Base-by-base conservation (phyloP, 768 basidiomycete species). In the Scleroderma bovista region DNA sequence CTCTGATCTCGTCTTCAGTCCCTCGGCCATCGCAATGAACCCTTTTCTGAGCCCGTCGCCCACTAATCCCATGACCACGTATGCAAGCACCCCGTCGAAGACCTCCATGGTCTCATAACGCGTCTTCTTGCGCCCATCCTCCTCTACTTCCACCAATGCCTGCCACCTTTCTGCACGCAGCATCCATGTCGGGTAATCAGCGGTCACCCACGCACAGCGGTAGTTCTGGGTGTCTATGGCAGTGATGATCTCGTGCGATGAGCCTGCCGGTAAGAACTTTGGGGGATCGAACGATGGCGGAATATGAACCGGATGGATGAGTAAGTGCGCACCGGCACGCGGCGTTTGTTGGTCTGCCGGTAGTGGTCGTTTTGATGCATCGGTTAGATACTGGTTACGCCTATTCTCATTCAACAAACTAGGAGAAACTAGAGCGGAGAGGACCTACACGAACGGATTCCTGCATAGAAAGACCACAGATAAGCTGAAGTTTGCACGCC, bases 361-460 rank as follows among this genome's bases (percentile, higher is more conserved):
- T 10, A 79, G 67, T 0, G 72, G 71, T 11, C 66, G 63, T 52
- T 66, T 69, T 37, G 68, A 66, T 6, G 73, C 66, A 52, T 76
- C 74, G 10, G 76, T 62, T 31, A 76, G 59, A 46, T 66, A 68
- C 60, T 80, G 76, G 45, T 69, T 69, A 43, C 83, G 81, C 41
- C 80, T 82, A 56, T 20, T 9, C 13, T 29, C 26, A 29, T 4
- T 5, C 9, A 29, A 9, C 26, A 9, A 29, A 9, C 9, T 4
- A 29, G 26, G 26, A 29, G 26, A n/a, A n/a, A n/a, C n/a, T 29
- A 29, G 26, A 29, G 26, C 26, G 9, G 26, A 29, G 26, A 9
- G 26, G 16, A 68, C 78, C 24, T 68, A 83, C 84, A 79, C 75
- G 48, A 84, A 86, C 6, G 83, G 73, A 56, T 86, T 86, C 84